A percentile compares a stretch with the other conserved stretches of the same genome.
These are phyloP conservation scores for Metschnikowia picachoensis DNA, from an alignment of 805 yeast species.

Conservation along the genomic window DNA sequence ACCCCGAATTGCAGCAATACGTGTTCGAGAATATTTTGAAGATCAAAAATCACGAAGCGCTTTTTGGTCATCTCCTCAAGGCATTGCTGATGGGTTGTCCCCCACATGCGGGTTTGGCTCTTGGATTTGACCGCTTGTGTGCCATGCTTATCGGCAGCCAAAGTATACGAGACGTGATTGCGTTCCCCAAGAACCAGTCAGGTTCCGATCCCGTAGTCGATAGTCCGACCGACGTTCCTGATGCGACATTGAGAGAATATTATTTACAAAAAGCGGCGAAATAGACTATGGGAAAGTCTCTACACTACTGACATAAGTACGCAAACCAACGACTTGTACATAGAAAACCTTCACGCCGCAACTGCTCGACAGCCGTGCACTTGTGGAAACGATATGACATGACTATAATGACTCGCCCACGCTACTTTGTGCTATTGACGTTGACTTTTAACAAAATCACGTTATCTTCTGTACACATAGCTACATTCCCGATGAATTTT, in stretches of 20 bases:
- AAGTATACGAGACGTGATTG: constrained; percentile 88
- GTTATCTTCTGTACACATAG: too few relatives aligned
- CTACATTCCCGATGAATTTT: too few relatives aligned
- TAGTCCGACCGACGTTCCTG: constrained; percentile 68
- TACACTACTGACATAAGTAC: background rate
- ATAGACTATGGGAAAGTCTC: background rate
- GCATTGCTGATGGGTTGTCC: constrained; percentile 93
- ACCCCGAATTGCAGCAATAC: constrained; percentile 68
- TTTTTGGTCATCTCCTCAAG: constrained; percentile 81
- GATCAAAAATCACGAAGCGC: constrained; percentile 51
- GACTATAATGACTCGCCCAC: too few relatives aligned
- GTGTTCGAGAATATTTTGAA: constrained; percentile 63
- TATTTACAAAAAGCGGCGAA: constrained; percentile 28
- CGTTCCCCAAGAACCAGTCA: constrained; percentile 89
- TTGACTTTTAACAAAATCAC: too few relatives aligned
- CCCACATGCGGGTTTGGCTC: constrained; percentile 96
- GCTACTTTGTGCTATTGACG: too few relatives aligned
- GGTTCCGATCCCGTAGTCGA: constrained; percentile 88
- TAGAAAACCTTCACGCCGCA: background rate
- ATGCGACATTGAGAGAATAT: constrained; percentile 51
- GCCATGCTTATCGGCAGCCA: constrained; percentile 79
- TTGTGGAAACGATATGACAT: too few relatives aligned
- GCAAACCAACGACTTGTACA: constrained; percentile 4
- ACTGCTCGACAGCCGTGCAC: too few relatives aligned
- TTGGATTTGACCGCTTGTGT: constrained; percentile 90